These are phyloP conservation scores for Agrostemma githago DNA, from an alignment of 148 eudicot species.

Conservation along the genomic window DNA sequence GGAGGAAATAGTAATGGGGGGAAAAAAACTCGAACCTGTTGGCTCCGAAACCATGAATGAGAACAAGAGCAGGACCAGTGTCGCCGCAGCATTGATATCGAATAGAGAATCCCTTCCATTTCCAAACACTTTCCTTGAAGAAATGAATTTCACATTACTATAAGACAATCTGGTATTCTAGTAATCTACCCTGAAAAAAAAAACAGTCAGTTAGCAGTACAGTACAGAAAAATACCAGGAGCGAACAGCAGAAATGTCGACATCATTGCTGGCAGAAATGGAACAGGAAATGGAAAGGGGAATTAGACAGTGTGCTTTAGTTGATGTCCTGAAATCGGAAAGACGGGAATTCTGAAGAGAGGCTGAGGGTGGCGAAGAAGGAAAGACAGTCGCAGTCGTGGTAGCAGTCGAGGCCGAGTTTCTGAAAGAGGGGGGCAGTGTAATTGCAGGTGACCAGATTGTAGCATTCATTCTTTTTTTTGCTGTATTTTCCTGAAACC, in stretches of 20 bases:
- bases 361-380: neutral
- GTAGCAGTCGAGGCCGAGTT: neutral
- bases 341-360: conserved; percentile 15
- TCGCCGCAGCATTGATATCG: conserved; percentile 78
- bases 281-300: neutral
- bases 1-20: neutral
- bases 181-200: neutral
- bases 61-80: conserved; percentile 72
- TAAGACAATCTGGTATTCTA: neutral
- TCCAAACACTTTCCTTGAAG: conserved; percentile 48
- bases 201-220: neutral
- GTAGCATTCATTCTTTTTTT: conserved; percentile 9
- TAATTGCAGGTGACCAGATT: conserved; percentile 3
- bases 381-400: too few relatives aligned
- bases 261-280: neutral
- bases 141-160: neutral
- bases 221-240: conserved; percentile 16
- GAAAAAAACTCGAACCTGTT: conserved; percentile 65
- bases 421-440: neutral
- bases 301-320: neutral
- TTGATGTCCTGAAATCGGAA: conserved; percentile 3
- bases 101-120: conserved; percentile 85
- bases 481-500: neutral
- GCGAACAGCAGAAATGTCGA: conserved; percentile 3
- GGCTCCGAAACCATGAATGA: conserved; percentile 96